Conservation (phyloP, 2,329 filamentous ascomycete species). For the Podosphaera xanthii region DNA sequence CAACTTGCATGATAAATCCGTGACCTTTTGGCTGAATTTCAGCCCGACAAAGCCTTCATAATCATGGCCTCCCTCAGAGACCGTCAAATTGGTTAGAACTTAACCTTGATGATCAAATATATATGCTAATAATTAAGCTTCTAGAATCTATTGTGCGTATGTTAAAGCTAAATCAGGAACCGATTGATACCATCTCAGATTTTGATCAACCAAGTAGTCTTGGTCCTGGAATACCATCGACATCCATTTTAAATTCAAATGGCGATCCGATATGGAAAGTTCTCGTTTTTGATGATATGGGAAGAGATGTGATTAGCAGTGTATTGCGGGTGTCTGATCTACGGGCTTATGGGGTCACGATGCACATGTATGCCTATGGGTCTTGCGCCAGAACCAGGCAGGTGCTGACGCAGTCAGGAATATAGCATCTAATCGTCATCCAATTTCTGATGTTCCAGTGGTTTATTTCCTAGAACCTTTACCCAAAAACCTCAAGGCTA, state of each 20-base stretch:
- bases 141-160: conserved; percentile 83
- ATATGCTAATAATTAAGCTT: conserved; percentile 1
- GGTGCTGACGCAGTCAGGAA: conserved; percentile 31
- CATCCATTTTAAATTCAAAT: conserved; percentile 64
- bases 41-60: conserved; percentile 11
- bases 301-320: conserved; percentile 89
- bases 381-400: conserved; percentile 1
- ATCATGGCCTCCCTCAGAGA: conserved; percentile 41
- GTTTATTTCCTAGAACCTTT: conserved; percentile 92
- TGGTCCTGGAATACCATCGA: conserved; percentile 41
- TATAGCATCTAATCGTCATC: conserved; percentile 57
- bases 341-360: conserved; percentile 81
- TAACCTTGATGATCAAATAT: conserved; percentile 4
- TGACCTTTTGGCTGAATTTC: conserved; percentile 13
- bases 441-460: conserved; percentile 88
- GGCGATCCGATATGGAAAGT: conserved; percentile 96
- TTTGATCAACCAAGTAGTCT: conserved; percentile 36
- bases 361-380: conserved; percentile 49
- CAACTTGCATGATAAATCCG: conserved; percentile 11
- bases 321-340: conserved; percentile 86
- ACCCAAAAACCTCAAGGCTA: conserved; percentile 52
- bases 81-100: conserved; percentile 42
- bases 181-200: conserved; percentile 27
- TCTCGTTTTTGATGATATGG: conserved; percentile 76
- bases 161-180: conserved; percentile 71